These are phyloP conservation scores for Coemansia sp. DNA, from an alignment of 192 early-diverging fungal species.

Conservation along the genomic window DNA sequence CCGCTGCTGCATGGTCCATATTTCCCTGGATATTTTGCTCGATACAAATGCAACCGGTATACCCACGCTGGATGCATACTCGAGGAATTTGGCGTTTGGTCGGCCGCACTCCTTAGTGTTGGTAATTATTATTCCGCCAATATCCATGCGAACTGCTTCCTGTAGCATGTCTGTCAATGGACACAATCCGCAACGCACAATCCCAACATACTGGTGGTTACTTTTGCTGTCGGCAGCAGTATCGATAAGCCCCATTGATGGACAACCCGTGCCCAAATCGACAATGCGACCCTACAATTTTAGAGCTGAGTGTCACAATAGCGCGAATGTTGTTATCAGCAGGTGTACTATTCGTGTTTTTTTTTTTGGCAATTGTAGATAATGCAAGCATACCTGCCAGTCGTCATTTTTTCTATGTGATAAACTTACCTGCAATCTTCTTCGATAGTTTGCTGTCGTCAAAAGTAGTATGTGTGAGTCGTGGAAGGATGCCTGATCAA, in stretches of 20 bases:
- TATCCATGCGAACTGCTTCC: slow-evolving; percentile 22
- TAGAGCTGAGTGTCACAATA: not conserved
- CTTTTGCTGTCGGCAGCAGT: not conserved
- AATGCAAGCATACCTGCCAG: not conserved
- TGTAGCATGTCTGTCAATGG: slow-evolving; percentile 28
- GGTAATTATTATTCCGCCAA: slow-evolving; percentile 32
- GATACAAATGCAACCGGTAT: slow-evolving; percentile 44
- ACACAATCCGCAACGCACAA: slow-evolving; percentile 41
- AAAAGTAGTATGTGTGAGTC: slow-evolving; percentile 41
- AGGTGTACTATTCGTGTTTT: too few species aligned
- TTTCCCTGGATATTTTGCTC: slow-evolving; percentile 17
- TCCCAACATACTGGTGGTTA: slow-evolving; percentile 20
- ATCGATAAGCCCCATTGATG: not conserved
- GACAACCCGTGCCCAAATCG: slow-evolving; percentile 21
- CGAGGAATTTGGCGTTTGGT: slow-evolving; percentile 33
- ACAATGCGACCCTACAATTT: slow-evolving; percentile 36
- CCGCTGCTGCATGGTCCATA: slow-evolving; percentile 27
- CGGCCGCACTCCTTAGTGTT: slow-evolving; percentile 43
- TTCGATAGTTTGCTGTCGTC: slow-evolving; percentile 23
- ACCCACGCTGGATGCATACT: slow-evolving; percentile 20
- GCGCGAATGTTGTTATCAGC: not conserved
- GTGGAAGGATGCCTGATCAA: slow-evolving; percentile 31
- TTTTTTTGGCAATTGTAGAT: not conserved
- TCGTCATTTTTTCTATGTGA: not conserved
- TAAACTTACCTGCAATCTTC: slow-evolving; percentile 30